Conservation (phyloP, 1,139 yeast species). For the Yarrowia galli region DNA sequence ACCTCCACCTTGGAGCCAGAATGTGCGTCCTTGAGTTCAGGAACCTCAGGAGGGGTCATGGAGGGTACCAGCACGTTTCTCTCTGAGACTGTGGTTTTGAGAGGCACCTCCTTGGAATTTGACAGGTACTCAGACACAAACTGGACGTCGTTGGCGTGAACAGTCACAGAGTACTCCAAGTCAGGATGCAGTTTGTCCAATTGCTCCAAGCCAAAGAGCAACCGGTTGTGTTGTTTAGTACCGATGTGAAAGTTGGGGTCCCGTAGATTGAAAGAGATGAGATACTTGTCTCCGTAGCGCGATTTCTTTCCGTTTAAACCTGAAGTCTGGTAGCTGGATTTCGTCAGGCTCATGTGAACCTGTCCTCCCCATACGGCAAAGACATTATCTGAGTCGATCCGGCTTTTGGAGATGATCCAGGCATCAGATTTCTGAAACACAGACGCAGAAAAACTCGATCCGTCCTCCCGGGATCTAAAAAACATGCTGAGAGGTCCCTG, state of each 20-base stretch:
- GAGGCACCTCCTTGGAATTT: neutral
- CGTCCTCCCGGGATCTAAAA: constrained; percentile 11
- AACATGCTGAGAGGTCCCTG: constrained; percentile 26
- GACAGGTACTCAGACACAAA: neutral
- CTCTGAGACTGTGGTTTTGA: constrained; percentile 1
- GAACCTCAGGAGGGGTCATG: constrained; percentile 40
- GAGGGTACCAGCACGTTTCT: constrained; percentile 41
- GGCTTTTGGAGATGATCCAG: constrained; percentile 43
- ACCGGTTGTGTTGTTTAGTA: constrained; percentile 17
- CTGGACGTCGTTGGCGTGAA: neutral
- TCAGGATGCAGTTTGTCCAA: constrained; percentile 22
- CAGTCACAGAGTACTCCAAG: neutral
- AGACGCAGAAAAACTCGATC: constrained; percentile 20
- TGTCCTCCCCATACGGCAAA: constrained; percentile 48
- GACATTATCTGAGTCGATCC: constrained; percentile 50
- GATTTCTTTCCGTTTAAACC: constrained; percentile 19
- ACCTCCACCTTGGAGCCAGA: constrained; percentile 17
- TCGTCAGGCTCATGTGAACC: constrained; percentile 43
- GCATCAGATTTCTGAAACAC: constrained; percentile 39
- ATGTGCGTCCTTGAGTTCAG: constrained; percentile 28
- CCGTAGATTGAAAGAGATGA: constrained; percentile 3
- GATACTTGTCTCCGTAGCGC: constrained; percentile 17
- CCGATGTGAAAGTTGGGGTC: constrained; percentile 17
- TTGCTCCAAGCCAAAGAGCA: constrained; percentile 21
- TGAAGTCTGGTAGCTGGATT: constrained; percentile 10